Base-by-base conservation (phyloP, 805 yeast species). In the Candida maesae region DNA sequence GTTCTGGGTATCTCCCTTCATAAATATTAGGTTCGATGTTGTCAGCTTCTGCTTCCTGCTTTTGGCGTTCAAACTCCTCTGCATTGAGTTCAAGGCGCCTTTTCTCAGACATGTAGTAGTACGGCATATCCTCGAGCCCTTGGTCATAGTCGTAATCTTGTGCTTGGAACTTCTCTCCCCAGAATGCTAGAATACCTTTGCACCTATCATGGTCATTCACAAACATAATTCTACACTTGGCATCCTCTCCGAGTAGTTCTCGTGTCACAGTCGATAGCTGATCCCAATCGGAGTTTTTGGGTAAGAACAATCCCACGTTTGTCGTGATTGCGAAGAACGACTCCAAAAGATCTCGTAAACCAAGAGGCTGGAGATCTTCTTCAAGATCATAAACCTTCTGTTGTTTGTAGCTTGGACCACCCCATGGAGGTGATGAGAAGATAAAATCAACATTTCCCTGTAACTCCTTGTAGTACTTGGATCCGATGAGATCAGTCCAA, bases 391-490 rank as follows among this genome's bases (percentile, higher is more conserved):
- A 81, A 3, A 50, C 46, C 0, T 58, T 57, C 3, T 60, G 48
- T 18, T 59, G 52, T 36, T 64, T 61, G 58, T 85, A 86, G 2
- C 61, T 56, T 0, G 87, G 84, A 0, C 95, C 95, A 25, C 93
- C 95, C 95, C 95, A 86, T 1, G 95, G 95, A 1, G 95, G 95
- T 2, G 91, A 82, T n/a, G 78, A 72, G 62, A 83, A 85, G 9
- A 78, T 68, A 37, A 80, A 66, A 49, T 78, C 84, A 28, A 75
- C 70, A 15, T 47, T 36, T 1, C 38, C 36, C 5, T 42, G 33
- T 3, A 45, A 29, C 1, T 39, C 23, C 12, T 32, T 16, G 20
- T 40, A 39, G 15, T 38, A 41, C 13, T 39, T 35, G 7, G 41
- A 39, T 4, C 46, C 50, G 6, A 44, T 59, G 58, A 34, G 46